These are phyloP conservation scores for Hysterium pulicare DNA, from an alignment of 2,329 filamentous ascomycete species.

Conservation along the genomic window DNA sequence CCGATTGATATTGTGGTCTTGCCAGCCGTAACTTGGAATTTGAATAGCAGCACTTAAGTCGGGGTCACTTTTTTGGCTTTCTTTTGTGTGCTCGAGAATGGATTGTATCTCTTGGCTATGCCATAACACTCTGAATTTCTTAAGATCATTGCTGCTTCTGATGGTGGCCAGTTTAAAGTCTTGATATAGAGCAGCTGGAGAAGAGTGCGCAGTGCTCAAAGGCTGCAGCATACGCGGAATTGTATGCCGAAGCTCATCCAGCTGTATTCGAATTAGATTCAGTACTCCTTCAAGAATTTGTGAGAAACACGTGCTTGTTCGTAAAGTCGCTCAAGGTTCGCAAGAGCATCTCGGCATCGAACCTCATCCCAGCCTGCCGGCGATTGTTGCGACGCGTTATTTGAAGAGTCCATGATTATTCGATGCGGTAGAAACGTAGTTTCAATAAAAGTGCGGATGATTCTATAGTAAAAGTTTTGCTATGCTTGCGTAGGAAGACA, in stretches of 20 bases:
- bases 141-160: constrained; percentile 34
- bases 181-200: constrained; percentile 32
- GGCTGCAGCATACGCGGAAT: constrained; percentile 43
- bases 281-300: neutral
- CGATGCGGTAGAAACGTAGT: too few relatives aligned
- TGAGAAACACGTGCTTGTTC: constrained; percentile 32
- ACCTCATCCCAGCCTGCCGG: constrained; percentile 36
- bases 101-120: constrained; percentile 33
- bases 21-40: constrained; percentile 39
- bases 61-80: constrained; percentile 34
- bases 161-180: constrained; percentile 38
- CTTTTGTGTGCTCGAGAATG: constrained; percentile 31
- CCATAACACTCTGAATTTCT: constrained; percentile 38
- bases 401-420: constrained; percentile 1
- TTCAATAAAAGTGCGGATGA: too few relatives aligned
- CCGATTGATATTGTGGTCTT: constrained; percentile 17
- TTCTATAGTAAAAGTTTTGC: too few relatives aligned
- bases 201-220: constrained; percentile 25
- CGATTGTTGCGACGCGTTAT: constrained; percentile 13
- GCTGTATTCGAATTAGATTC: constrained; percentile 22
- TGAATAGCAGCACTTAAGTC: constrained; percentile 35
- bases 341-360: constrained; percentile 41
- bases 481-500: too few relatives aligned
- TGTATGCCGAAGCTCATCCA: constrained; percentile 41
- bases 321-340: constrained; percentile 43